These are phyloP conservation scores for Picochlorum sp. DNA, from an alignment of 139 green algal species.

Conservation along the genomic window DNA sequence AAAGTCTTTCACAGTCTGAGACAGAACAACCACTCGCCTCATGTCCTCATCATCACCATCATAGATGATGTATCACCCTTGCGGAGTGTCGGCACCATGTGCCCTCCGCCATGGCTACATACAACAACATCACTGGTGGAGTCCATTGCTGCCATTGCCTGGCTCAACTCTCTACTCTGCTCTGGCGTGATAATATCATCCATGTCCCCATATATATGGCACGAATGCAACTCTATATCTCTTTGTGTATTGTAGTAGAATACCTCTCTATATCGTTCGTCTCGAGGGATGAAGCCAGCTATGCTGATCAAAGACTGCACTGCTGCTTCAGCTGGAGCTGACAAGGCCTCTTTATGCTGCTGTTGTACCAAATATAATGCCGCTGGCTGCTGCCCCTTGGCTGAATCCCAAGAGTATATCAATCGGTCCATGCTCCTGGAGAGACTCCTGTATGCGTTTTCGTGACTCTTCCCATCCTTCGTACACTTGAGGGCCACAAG, in stretches of 20 bases:
- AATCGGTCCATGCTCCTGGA: constrained; percentile 24
- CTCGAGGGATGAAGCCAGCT: constrained; percentile 41
- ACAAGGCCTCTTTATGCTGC: background rate
- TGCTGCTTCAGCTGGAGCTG: background rate
- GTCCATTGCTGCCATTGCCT: constrained; percentile 13
- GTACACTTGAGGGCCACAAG: constrained; percentile 29
- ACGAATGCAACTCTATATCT: background rate
- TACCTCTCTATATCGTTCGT: constrained; percentile 11
- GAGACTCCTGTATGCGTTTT: constrained; percentile 13
- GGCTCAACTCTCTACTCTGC: constrained; percentile 19
- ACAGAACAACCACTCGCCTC: no score
- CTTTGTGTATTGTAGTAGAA: no score
- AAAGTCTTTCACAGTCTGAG: no score
- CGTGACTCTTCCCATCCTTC: constrained; percentile 23
- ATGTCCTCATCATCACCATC: no score
- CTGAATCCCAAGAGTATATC: constrained; percentile 47
- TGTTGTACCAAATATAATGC: constrained; percentile 36
- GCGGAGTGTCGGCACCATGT: constrained; percentile 42
- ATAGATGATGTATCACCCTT: no score
- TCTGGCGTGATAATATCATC: constrained; percentile 41
- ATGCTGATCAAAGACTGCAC: constrained; percentile 17
- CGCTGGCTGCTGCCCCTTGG: constrained; percentile 46
- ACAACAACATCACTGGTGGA: background rate
- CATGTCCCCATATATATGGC: constrained; percentile 31
- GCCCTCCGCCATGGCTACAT: constrained; percentile 28